Evolutionary conservation across 148 eudicot genomes (phyloP).

Genomic region (Fagopyrum tataricum): DNA sequence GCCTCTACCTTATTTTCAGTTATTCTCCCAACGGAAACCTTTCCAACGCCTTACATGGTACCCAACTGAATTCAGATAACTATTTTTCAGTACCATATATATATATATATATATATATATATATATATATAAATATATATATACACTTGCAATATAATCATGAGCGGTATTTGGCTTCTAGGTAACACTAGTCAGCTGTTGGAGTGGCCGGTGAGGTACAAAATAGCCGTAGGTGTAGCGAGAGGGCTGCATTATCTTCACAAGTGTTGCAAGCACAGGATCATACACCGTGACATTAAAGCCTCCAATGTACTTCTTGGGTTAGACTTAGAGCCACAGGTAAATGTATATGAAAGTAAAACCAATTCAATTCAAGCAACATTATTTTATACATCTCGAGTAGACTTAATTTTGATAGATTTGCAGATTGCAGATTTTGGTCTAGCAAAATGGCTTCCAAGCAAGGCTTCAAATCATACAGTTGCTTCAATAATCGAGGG

Average conservation of each 20-base stretch:
- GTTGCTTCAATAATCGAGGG: slow-evolving; percentile 68
- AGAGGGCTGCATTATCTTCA: slow-evolving; percentile 54
- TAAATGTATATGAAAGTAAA: background rate
- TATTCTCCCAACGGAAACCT: slow-evolving; percentile 75
- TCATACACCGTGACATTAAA: slow-evolving; percentile 67
- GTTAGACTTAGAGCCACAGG: slow-evolving; percentile 59
- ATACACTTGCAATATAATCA: no score
- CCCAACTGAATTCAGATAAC: no score
- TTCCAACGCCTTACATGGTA: slow-evolving; percentile 66
- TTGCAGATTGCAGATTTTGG: slow-evolving; percentile 60
- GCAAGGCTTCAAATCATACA: slow-evolving; percentile 48
- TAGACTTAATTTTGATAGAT: background rate
- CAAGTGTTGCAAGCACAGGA: slow-evolving; percentile 56
- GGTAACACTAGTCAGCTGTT: slow-evolving; percentile 20
- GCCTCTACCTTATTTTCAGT: slow-evolving; percentile 63
- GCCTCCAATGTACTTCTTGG: slow-evolving; percentile 66
- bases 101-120: no score
- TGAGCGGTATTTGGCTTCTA: no score
- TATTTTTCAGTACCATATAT: no score
- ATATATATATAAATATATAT: no score
- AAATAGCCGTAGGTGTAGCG: slow-evolving; percentile 39
- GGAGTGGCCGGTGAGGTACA: slow-evolving; percentile 61
- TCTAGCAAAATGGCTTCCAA: slow-evolving; percentile 66
- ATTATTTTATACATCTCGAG: no score
- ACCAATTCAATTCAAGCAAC: no score